phyloP scores from a whole-genome alignment of 2,329 filamentous ascomycete species.

The Sclerotinia spermophila region DNA sequence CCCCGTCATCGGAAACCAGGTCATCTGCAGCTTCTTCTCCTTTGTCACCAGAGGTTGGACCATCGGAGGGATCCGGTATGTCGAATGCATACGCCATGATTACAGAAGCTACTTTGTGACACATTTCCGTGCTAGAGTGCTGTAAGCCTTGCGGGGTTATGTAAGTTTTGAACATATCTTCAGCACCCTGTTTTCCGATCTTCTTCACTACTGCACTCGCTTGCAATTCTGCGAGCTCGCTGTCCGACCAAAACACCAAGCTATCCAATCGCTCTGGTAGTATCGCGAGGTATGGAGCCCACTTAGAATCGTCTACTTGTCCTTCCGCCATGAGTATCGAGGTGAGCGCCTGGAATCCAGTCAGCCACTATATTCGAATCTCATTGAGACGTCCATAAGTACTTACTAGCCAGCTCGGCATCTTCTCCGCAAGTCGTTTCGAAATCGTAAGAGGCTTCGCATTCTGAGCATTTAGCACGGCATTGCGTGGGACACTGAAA shows the following conservation, averaged over 20 bases:
- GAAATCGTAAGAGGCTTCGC: slow-evolving; percentile 42
- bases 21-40: slow-evolving; percentile 46
- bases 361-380: slow-evolving; percentile 5
- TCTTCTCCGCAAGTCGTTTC: slow-evolving; percentile 32
- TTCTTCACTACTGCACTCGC: slow-evolving; percentile 61
- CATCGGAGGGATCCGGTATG: slow-evolving; percentile 40
- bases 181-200: slow-evolving; percentile 59
- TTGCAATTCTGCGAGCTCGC: slow-evolving; percentile 59
- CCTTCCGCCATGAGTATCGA: slow-evolving; percentile 31
- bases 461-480: slow-evolving; percentile 58
- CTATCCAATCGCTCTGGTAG: slow-evolving; percentile 61
- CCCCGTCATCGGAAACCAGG: slow-evolving; percentile 45
- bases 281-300: slow-evolving; percentile 57
- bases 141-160: slow-evolving; percentile 51
- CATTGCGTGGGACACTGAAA: slow-evolving; percentile 59
- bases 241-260: slow-evolving; percentile 64
- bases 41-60: slow-evolving; percentile 44
- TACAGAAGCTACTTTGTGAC: slow-evolving; percentile 62
- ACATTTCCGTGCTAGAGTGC: slow-evolving; percentile 43
- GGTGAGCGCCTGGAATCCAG: slow-evolving; percentile 11
- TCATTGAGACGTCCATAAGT: slow-evolving; percentile 20
- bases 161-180: slow-evolving; percentile 52
- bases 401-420: slow-evolving; percentile 47
- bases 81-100: slow-evolving; percentile 75
- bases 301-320: slow-evolving; percentile 31